phyloP scores from a whole-genome alignment of 2,329 filamentous ascomycete species.

The Fusarium liriodendri region DNA sequence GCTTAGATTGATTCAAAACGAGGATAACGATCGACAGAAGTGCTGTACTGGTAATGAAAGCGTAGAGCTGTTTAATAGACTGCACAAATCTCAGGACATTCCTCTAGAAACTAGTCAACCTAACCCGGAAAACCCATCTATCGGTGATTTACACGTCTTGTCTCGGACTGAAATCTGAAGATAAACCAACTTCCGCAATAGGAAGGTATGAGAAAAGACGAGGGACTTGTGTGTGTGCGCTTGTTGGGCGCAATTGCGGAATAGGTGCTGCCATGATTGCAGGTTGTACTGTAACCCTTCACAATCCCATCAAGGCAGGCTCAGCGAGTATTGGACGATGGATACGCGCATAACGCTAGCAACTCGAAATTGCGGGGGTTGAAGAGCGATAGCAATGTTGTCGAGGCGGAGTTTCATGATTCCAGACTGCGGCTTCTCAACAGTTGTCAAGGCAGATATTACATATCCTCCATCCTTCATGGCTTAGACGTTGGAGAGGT shows the following conservation, averaged over 20 bases:
- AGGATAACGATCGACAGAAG: neutral
- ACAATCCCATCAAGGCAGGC: neutral
- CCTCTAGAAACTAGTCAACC: neutral
- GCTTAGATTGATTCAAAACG: neutral
- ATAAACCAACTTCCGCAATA: constrained; percentile 1
- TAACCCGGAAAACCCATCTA: neutral
- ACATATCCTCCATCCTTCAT: neutral
- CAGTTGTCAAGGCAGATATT: neutral
- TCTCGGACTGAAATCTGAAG: neutral
- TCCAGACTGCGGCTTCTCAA: neutral
- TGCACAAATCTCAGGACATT: neutral
- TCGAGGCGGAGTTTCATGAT: neutral
- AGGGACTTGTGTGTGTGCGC: neutral
- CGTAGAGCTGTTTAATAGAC: neutral
- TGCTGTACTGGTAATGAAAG: neutral
- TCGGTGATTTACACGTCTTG: neutral
- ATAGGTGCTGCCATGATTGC: constrained; percentile 8
- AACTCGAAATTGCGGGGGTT: neutral
- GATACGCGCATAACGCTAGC: neutral
- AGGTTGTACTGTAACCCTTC: constrained; percentile 2
- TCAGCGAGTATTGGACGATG: neutral
- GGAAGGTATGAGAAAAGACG: constrained; percentile 30
- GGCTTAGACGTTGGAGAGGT: neutral
- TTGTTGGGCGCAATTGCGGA: neutral
- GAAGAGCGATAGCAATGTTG: neutral